Evolutionary conservation across 2,329 filamentous ascomycete species (phyloP).

Genomic region (Grosmannia serpens): DNA sequence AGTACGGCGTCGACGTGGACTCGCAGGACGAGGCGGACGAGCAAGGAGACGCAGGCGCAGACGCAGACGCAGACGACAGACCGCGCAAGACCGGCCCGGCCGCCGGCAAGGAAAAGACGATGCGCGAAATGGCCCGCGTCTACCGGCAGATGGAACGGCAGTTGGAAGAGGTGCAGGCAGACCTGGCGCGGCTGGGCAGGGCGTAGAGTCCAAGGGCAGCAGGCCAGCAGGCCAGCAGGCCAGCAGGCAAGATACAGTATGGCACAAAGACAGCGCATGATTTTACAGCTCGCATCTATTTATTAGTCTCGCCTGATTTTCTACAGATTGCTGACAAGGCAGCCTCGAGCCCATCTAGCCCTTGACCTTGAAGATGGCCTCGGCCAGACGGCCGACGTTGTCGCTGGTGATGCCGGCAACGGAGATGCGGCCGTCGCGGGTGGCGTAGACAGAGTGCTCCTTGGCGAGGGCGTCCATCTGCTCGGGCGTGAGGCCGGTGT

Average conservation of each 20-base stretch:
- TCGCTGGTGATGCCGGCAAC: constrained; percentile 72
- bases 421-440: constrained; percentile 80
- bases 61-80: constrained; percentile 11
- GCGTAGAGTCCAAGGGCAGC: no score
- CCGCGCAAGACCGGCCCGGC: constrained; percentile 14
- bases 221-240: no score
- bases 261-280: no score
- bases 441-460: constrained; percentile 96
- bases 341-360: constrained; percentile 30
- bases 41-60: constrained; percentile 31
- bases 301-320: background rate
- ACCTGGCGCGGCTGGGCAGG: constrained; percentile 25
- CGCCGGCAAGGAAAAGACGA: constrained; percentile 31
- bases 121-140: constrained; percentile 42
- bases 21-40: constrained; percentile 30
- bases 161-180: constrained; percentile 36
- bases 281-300: no score
- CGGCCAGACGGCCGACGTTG: constrained; percentile 69
- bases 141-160: constrained; percentile 38
- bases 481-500: constrained; percentile 81
- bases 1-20: constrained; percentile 33
- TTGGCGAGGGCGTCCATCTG: constrained; percentile 88
- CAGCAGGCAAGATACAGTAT: background rate
- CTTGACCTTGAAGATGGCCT: constrained; percentile 77
- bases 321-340: background rate